Evolutionary conservation across 495 filamentous ascomycete species (phyloP).

Genomic region (Tuber umbilicatum): DNA sequence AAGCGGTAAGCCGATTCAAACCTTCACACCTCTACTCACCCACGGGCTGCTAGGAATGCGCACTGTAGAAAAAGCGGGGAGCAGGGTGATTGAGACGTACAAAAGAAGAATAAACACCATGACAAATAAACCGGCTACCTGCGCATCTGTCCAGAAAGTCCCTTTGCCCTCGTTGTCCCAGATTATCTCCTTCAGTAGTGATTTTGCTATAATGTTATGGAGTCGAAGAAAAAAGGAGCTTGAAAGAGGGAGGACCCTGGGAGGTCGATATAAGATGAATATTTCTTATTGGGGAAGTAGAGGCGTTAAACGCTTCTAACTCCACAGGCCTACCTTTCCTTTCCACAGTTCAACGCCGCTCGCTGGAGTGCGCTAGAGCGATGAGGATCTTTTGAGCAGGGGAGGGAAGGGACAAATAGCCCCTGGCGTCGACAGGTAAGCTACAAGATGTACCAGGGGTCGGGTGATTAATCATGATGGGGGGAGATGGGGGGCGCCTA

Average conservation of each 20-base stretch:
- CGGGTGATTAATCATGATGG: not conserved
- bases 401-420: not conserved
- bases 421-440: not conserved
- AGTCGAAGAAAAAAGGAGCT: not conserved
- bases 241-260: too few relatives aligned
- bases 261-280: not conserved
- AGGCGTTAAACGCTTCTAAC: not conserved
- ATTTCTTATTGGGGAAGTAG: not conserved
- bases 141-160: not conserved
- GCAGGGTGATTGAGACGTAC: not conserved
- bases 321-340: not conserved
- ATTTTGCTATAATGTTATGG: not conserved
- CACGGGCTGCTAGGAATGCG: not conserved
- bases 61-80: not conserved
- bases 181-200: not conserved
- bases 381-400: not conserved
- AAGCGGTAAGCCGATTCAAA: not conserved
- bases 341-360: not conserved
- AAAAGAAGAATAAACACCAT: not conserved
- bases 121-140: not conserved
- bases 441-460: not conserved
- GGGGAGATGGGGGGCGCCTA: too few relatives aligned
- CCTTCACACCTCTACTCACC: not conserved
- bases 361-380: too few relatives aligned
- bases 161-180: not conserved